Evolutionary conservation across 331 rosid genomes (phyloP), one percentile per base, ranked within the genome.

Genomic region (Acacia pycnantha): DNA sequence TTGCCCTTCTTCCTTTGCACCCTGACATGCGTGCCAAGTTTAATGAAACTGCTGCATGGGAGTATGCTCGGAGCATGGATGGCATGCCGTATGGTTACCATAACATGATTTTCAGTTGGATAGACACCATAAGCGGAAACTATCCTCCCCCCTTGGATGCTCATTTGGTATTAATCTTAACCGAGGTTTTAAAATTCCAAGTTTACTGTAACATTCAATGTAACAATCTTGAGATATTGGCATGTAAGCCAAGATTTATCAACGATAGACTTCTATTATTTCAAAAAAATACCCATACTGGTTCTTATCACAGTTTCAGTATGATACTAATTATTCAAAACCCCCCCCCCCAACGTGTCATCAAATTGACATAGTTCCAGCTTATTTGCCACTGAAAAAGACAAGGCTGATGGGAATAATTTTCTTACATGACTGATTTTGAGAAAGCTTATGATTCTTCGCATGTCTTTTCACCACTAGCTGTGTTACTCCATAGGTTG

Each of bases 111-210:
- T 96, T 96, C 88, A 91, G 98, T 86, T 96, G 99, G 99, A 96
- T 96, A 77, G 99, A 96, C 81, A 96, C 99, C 71, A 54, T 84
- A 65, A 82, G 13, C 3, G 92, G 76, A 44, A 96, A 96, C 83
- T 96, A 92, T 84, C 99, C 99, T 35, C 97, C 99, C 43, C 99
- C 99, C n/a, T 86, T 96, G 89, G 99, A 96, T 89, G 92, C 99
- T 77, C 92, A 96, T 87, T 53, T 91, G 97, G 99, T 96, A 92
- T 61, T 61, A 46, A 50, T 78, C 76, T 50, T 35, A 66, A 70
- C 44, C 29, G 37, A 11, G 21, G 11, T 76, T 78, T 64, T 70
- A 59, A 46, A 78, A 35, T 71, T 65, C 64, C n/a, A 44, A 19
- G 80, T 82, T 72, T 76, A 48, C 73, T 18, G 33, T 66, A 26